These are phyloP conservation scores for Fonsecaea monophora DNA, from an alignment of 2,329 filamentous ascomycete genomes.

Conservation along the genomic window DNA sequence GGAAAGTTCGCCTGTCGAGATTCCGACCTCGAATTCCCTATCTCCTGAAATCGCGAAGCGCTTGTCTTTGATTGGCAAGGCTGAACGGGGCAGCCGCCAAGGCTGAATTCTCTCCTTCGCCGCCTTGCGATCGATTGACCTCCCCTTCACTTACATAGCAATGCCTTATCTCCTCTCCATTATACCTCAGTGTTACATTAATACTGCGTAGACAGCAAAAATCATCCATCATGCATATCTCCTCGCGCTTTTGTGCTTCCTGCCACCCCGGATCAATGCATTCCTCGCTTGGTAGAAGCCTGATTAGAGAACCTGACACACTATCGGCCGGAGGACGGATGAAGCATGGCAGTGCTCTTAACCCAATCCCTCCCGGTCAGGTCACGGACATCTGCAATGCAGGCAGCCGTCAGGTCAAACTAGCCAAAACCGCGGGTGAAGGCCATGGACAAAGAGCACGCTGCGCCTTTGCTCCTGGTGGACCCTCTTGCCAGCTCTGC, in stretches of 20 bases:
- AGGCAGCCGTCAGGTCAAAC: not conserved
- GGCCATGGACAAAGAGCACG: not conserved
- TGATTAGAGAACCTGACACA: not conserved
- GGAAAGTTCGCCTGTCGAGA: too few relatives aligned
- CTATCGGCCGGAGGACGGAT: not conserved
- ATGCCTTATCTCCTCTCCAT: not conserved
- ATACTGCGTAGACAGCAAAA: not conserved
- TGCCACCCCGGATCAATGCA: not conserved
- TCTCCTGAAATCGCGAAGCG: too few relatives aligned
- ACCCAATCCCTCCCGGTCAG: not conserved
- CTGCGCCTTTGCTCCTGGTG: not conserved
- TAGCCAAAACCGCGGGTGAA: not conserved
- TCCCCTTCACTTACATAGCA: not conserved
- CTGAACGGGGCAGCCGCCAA: not conserved
- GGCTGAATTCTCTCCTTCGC: not conserved
- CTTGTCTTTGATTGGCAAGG: not conserved
- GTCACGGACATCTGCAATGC: not conserved
- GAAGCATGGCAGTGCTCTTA: not conserved
- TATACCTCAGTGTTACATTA: not conserved
- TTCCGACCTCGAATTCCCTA: too few relatives aligned
- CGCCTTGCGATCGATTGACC: not conserved
- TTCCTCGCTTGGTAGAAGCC: not conserved
- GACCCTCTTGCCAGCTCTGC: not conserved
- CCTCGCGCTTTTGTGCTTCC: not conserved
- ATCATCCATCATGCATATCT: not conserved